Evolutionary conservation across 2,329 filamentous ascomycete genomes (phyloP).

Genomic region (Fusarium lateritium): DNA sequence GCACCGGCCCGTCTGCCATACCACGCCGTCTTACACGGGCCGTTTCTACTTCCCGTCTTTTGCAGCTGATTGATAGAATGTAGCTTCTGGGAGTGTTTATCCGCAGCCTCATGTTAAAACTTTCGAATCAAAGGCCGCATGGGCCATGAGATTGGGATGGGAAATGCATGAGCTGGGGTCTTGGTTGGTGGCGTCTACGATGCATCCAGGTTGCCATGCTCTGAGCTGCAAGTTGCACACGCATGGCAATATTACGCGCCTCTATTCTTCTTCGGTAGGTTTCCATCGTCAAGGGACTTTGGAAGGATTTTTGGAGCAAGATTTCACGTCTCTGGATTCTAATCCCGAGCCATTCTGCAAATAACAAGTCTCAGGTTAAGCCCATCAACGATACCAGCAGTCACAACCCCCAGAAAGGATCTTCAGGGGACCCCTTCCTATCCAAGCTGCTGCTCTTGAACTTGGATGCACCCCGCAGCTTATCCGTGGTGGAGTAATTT

Average conservation of each 20-base stretch:
- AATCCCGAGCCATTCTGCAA: background rate
- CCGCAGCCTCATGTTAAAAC: background rate
- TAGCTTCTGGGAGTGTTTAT: background rate
- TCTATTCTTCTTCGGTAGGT: slow-evolving; percentile 12
- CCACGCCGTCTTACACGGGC: slow-evolving; percentile 39
- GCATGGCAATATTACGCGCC: slow-evolving; percentile 25
- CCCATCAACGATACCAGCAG: background rate
- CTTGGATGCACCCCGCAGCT: slow-evolving; percentile 45
- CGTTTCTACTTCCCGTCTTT: slow-evolving; percentile 37
- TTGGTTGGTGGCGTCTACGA: slow-evolving; percentile 23
- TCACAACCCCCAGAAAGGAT: slow-evolving; percentile 15
- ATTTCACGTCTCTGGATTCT: too few relatives aligned
- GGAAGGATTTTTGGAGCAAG: too few relatives aligned
- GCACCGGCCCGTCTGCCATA: slow-evolving; percentile 42
- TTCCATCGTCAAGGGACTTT: background rate
- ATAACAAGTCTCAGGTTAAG: background rate
- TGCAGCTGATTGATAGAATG: slow-evolving; percentile 3
- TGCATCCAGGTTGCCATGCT: slow-evolving; percentile 24
- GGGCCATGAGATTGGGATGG: slow-evolving; percentile 38
- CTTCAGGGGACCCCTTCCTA: slow-evolving; percentile 27
- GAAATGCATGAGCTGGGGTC: slow-evolving; percentile 16
- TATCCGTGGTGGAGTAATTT: slow-evolving; percentile 36
- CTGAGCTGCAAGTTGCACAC: slow-evolving; percentile 30
- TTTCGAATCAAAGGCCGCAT: slow-evolving; percentile 36
- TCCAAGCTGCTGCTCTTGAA: slow-evolving; percentile 17